A percentile compares a stretch with the other conserved stretches of the same genome.
These are phyloP conservation scores for Capsicum pubescens DNA, from an alignment of 257 asterid species.

Conservation along the genomic window DNA sequence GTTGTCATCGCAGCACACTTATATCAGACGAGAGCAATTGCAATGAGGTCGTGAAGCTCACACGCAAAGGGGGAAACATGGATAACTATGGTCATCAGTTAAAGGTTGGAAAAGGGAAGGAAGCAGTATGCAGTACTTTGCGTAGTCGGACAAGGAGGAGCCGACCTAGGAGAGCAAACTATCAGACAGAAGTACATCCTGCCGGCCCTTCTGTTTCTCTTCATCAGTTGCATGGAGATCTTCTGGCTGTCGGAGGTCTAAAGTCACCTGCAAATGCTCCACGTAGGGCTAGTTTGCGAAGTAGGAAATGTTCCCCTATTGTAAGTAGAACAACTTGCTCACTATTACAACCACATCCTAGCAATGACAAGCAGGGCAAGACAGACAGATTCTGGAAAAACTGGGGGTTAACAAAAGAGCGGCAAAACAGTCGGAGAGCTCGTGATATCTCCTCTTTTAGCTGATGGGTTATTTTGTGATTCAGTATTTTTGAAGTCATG, in stretches of 20 bases:
- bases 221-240: conserved; percentile 13
- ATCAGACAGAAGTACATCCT: conserved; percentile 17
- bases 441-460: conserved; percentile 31
- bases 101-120: conserved; percentile 35
- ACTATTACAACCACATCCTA: conserved; percentile 40
- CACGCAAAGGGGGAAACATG: not conserved
- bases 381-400: conserved; percentile 34
- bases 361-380: conserved; percentile 34
- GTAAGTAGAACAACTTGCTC: conserved; percentile 38
- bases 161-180: conserved; percentile 38
- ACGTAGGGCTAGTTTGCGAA: conserved; percentile 34
- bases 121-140: not conserved
- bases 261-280: conserved; percentile 7
- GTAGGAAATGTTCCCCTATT: conserved; percentile 35
- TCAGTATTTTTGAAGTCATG: not conserved
- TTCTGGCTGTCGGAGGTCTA: not conserved
- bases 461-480: not conserved
- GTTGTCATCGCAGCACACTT: not conserved
- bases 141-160: conserved; percentile 34
- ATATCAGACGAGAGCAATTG: not conserved
- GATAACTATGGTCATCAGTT: conserved; percentile 20
- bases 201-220: conserved; percentile 2
- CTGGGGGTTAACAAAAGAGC: conserved; percentile 58
- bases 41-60: not conserved
- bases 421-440: conserved; percentile 46